A percentile compares a stretch with the other conserved stretches of the same genome.
Conservation (phyloP, 2,329 filamentous ascomycete species). For the Cytospora schulzeri region DNA sequence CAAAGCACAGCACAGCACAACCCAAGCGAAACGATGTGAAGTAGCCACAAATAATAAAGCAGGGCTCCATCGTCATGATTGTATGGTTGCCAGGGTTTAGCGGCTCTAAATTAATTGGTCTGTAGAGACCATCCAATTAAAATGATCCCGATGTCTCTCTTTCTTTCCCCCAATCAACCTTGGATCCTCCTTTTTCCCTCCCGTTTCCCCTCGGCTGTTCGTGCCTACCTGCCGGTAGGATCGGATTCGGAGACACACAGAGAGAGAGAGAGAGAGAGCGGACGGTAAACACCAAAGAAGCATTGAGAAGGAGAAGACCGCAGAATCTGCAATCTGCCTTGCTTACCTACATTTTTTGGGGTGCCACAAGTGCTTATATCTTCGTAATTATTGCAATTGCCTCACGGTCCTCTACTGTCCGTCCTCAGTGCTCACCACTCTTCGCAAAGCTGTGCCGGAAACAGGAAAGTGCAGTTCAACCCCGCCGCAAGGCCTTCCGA, state of each 20-base stretch:
- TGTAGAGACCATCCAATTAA: background rate
- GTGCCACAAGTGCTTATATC: background rate
- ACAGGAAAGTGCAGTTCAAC: background rate
- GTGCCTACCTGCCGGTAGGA: constrained; percentile 8
- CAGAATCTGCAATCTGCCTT: background rate
- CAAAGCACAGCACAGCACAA: background rate
- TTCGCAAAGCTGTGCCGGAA: background rate
- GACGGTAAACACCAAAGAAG: background rate
- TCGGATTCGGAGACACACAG: background rate
- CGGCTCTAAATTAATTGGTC: background rate
- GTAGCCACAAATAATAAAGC: background rate
- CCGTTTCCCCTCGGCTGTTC: constrained; percentile 6
- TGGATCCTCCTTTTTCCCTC: background rate
- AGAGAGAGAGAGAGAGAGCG: background rate
- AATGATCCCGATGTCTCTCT: background rate
- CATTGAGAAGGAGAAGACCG: background rate
- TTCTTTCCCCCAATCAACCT: constrained; percentile 5
- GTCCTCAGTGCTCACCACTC: background rate
- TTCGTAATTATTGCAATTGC: background rate
- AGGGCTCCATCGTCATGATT: background rate
- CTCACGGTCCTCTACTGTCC: background rate
- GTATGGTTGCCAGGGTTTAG: background rate
- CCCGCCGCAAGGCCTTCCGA: background rate
- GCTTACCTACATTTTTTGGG: background rate
- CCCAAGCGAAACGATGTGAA: background rate